Conservation (phyloP, 345 rosid genomes). For the Litchi chinensis region DNA sequence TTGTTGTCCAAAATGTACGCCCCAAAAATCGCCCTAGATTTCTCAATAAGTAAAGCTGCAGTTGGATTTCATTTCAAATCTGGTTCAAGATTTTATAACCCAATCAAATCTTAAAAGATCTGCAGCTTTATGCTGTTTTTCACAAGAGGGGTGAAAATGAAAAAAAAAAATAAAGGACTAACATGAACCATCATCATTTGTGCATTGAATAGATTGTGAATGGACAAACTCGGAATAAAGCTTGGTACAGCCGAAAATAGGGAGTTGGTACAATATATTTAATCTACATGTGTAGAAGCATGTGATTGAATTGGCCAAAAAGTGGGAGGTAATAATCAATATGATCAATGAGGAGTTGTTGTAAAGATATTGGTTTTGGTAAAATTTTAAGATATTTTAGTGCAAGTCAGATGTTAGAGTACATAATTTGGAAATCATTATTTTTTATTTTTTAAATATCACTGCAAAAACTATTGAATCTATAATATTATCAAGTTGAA, state of each 20-base stretch:
- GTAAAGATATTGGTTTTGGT: not conserved
- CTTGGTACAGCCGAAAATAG: not conserved
- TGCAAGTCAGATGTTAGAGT: not conserved
- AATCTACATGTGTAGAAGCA: not conserved
- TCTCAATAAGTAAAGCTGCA: not conserved
- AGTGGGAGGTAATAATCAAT: not conserved
- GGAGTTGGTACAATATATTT: not conserved
- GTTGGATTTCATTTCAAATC: not conserved
- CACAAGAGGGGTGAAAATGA: not conserved
- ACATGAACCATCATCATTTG: not conserved
- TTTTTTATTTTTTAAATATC: too few relatives aligned
- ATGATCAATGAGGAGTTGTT: not conserved
- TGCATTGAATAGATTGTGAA: not conserved
- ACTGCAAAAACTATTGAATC: too few relatives aligned
- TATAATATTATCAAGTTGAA: too few relatives aligned
- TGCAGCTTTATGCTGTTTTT: not conserved
- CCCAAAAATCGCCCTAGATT: not conserved
- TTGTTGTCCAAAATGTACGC: not conserved
- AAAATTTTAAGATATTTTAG: not conserved
- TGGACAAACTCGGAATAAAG: not conserved
- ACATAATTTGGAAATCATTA: not conserved
- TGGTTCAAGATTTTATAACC: constrained; percentile 2
- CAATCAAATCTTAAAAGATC: not conserved
- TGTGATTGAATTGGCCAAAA: not conserved
- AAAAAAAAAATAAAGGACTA: not conserved